Conservation (phyloP, 2,329 filamentous ascomycete genomes). For the Calonectria honghensis region DNA sequence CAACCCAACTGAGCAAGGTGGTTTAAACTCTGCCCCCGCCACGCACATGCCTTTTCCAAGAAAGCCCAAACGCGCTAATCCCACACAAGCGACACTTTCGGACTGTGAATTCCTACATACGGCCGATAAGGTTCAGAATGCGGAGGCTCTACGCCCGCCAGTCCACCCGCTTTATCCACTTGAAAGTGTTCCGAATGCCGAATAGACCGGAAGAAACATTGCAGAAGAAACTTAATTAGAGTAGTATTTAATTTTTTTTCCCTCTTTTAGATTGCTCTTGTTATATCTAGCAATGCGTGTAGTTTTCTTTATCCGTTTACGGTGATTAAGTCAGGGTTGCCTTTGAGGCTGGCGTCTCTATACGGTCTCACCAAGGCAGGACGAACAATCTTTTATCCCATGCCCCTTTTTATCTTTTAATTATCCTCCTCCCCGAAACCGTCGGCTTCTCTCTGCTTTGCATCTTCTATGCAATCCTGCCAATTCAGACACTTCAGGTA, state of each 20-base stretch:
- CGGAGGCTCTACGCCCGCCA: too few species aligned
- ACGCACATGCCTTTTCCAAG: too few species aligned
- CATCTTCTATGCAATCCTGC: conserved; percentile 51
- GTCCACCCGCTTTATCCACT: not conserved
- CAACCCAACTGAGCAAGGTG: too few species aligned
- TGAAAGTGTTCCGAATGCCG: not conserved
- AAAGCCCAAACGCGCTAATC: too few species aligned
- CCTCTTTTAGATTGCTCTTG: not conserved
- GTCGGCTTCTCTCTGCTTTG: conserved; percentile 45
- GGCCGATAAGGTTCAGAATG: too few species aligned
- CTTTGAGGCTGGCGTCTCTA: conserved; percentile 5
- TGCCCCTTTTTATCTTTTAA: not conserved
- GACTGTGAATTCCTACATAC: too few species aligned
- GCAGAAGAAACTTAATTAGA: not conserved
- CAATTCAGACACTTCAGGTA: conserved; percentile 53
- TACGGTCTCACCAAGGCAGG: not conserved
- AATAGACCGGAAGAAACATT: not conserved
- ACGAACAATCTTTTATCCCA: not conserved
- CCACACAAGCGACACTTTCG: too few species aligned
- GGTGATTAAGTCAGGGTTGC: not conserved
- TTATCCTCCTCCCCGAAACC: not conserved
- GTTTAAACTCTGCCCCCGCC: too few species aligned
- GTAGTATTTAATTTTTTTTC: not conserved
- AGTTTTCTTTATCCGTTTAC: not conserved
- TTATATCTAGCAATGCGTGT: not conserved